Evolutionary conservation across 2,329 filamentous ascomycete genomes (phyloP).

Genomic region (Diaporthe ampelina): DNA sequence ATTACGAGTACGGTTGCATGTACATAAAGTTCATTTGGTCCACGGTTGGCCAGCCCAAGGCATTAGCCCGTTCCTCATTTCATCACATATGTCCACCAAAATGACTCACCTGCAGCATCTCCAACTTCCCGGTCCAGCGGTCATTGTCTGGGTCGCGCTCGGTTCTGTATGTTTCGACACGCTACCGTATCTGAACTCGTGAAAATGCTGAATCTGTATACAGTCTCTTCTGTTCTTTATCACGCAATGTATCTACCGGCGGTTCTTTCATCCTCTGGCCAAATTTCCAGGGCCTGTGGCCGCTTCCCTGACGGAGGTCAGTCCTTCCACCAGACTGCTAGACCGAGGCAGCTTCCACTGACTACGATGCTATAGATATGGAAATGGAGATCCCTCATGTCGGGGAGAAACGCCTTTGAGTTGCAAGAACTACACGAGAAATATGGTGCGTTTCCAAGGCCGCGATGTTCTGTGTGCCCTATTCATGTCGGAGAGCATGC

Average conservation of each 20-base stretch:
- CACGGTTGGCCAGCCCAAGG: not conserved
- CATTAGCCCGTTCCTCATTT: not conserved
- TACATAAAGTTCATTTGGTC: not conserved
- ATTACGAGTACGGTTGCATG: conserved; percentile 11
- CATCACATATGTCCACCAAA: not conserved
- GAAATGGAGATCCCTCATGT: conserved; percentile 12
- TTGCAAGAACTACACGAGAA: conserved; percentile 33
- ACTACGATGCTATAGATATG: conserved; percentile 4
- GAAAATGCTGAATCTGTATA: not conserved
- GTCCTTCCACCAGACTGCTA: not conserved
- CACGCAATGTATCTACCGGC: conserved; percentile 32
- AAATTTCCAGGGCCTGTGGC: conserved; percentile 35
- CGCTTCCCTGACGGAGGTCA: conserved; percentile 8
- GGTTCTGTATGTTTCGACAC: not conserved
- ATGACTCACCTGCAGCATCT: not conserved
- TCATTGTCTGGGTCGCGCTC: not conserved
- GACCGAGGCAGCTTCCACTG: not conserved
- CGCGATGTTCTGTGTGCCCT: not conserved
- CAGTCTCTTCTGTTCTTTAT: not conserved
- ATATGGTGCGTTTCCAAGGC: conserved; percentile 11
- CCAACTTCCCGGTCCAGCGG: not conserved
- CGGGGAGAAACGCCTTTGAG: conserved; percentile 19
- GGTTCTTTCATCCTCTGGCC: conserved; percentile 38
- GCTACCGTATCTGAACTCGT: not conserved
- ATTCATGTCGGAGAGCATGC: no score